These are phyloP conservation scores for Pelargonium myrrhifolium DNA, from an alignment of 441 rosid genomes.

Conservation along the genomic window DNA sequence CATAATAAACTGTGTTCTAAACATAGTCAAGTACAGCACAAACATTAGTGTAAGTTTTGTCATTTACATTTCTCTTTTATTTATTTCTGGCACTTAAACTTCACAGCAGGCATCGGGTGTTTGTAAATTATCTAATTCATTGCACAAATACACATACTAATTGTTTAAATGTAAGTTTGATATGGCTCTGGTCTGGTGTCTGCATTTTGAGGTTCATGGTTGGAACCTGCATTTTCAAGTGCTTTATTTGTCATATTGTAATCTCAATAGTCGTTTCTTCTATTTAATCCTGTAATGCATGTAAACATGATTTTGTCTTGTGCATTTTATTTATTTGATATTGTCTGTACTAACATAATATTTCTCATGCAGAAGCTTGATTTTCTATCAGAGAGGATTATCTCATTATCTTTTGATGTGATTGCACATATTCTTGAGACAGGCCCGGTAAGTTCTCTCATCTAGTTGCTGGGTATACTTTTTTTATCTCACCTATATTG, in stretches of 20 bases:
- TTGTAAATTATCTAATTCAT: background rate
- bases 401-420: conserved; percentile 74
- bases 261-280: background rate
- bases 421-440: conserved; percentile 71
- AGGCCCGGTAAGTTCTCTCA: conserved; percentile 60
- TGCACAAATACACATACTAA: background rate
- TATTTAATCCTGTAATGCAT: background rate
- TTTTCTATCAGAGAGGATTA: conserved; percentile 51
- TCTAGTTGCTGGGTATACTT: conserved; percentile 16
- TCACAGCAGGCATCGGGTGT: background rate
- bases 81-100: conserved; percentile 8
- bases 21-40: conserved; percentile 46
- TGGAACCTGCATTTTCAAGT: background rate
- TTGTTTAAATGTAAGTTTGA: background rate
- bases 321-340: background rate
- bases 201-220: conserved; percentile 11
- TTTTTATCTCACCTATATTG: conserved; percentile 1
- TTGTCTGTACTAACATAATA: conserved; percentile 16
- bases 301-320: background rate
- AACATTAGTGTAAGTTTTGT: conserved; percentile 46
- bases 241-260: conserved; percentile 16
- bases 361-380: conserved; percentile 56
- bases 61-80: background rate
- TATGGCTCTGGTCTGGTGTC: background rate
- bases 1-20: conserved; percentile 49